Conservation (phyloP, 1,139 yeast species). For the Schwanniomyces etchellsii region DNA sequence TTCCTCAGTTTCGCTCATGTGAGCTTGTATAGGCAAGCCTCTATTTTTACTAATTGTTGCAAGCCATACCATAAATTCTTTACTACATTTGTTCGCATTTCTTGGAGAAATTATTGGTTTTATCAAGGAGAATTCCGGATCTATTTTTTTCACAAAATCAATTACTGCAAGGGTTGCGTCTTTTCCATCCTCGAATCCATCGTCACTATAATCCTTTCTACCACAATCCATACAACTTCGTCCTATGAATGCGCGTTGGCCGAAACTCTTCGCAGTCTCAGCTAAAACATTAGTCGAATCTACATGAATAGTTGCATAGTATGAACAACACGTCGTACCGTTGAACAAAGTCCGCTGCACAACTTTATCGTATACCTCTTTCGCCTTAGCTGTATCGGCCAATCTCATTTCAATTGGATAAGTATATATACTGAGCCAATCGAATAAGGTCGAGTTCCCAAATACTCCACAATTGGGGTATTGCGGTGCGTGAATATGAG, state of each 20-base stretch:
- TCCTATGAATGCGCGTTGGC: slow-evolving; percentile 89
- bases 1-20: slow-evolving; percentile 60
- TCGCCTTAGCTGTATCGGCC: slow-evolving; percentile 34
- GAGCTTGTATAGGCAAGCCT: slow-evolving; percentile 69
- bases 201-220: slow-evolving; percentile 67
- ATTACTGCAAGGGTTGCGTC: slow-evolving; percentile 54
- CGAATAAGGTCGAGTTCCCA: slow-evolving; percentile 69
- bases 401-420: slow-evolving; percentile 64
- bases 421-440: slow-evolving; percentile 75
- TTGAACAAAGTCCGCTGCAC: slow-evolving; percentile 53
- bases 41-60: slow-evolving; percentile 44
- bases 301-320: slow-evolving; percentile 80
- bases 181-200: slow-evolving; percentile 50
- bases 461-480: slow-evolving; percentile 80
- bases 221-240: slow-evolving; percentile 82
- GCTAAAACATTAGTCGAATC: slow-evolving; percentile 74
- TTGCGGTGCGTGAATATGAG: slow-evolving; percentile 88
- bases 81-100: slow-evolving; percentile 76
- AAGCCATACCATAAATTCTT: slow-evolving; percentile 48
- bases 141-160: slow-evolving; percentile 45
- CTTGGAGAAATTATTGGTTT: slow-evolving; percentile 73
- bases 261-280: slow-evolving; percentile 54
- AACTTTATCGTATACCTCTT: slow-evolving; percentile 50
- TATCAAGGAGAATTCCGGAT: slow-evolving; percentile 45
- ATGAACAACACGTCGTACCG: slow-evolving; percentile 82